Percentiles rank a stretch among this genome's conserved stretches.
phyloP scores from a whole-genome alignment of 768 basidiomycete genomes.

The Termitomyces sp. region DNA sequence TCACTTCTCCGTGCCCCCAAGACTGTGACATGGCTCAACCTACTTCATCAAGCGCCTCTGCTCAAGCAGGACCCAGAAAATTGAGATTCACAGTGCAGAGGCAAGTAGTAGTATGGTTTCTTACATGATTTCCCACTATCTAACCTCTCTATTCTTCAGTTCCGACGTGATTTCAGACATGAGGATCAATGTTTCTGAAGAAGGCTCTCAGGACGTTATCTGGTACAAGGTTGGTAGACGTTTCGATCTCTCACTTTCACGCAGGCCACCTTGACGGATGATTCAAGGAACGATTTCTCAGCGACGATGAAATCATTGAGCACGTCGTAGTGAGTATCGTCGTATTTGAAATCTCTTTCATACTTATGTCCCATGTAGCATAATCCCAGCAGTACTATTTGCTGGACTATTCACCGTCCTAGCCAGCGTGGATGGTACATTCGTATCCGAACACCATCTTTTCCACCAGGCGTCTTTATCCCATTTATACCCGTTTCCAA shows the following conservation, averaged over 20 bases:
- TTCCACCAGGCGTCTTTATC: conserved; percentile 61
- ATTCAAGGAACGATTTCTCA: conserved; percentile 66
- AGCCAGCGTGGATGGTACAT: conserved; percentile 79
- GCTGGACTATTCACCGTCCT: conserved; percentile 79
- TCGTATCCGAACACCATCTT: conserved; percentile 66
- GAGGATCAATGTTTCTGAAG: conserved; percentile 60
- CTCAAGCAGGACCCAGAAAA: not conserved
- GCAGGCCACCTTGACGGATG: conserved; percentile 7
- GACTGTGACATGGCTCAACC: not conserved
- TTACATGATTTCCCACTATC: too few relatives aligned
- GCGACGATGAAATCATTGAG: conserved; percentile 74
- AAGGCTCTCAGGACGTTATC: conserved; percentile 51
- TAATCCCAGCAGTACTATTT: conserved; percentile 58
- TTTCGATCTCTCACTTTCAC: not conserved
- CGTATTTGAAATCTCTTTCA: not conserved
- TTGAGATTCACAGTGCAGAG: conserved; percentile 29
- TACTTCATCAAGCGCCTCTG: not conserved
- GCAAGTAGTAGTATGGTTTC: conserved; percentile 21
- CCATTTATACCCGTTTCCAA: conserved; percentile 48
- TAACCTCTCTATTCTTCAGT: conserved; percentile 39
- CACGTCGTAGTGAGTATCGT: conserved; percentile 57
- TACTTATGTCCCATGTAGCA: conserved; percentile 39
- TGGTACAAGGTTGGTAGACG: conserved; percentile 66
- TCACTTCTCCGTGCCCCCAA: not conserved
- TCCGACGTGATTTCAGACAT: conserved; percentile 72